Evolutionary conservation across 306 rosid genomes (phyloP).

Genomic region (Medicago arabica): DNA sequence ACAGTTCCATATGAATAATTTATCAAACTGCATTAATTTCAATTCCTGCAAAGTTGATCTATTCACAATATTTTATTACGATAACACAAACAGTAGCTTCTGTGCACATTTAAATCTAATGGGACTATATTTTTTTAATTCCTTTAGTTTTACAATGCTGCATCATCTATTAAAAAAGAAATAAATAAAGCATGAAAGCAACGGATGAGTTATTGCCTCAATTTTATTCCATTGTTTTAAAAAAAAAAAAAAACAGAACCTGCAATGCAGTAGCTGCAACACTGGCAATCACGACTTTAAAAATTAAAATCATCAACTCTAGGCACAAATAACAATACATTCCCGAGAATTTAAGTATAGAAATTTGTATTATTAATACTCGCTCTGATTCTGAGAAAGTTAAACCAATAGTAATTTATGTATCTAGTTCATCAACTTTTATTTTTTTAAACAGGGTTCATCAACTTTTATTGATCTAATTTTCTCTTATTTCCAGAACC

Average conservation of each 20-base stretch:
- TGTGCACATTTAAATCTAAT: neutral
- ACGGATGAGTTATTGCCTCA: neutral
- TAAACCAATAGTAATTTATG: no score
- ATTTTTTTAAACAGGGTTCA: no score
- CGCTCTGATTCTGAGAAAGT: no score
- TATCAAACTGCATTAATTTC: neutral
- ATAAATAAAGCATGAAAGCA: neutral
- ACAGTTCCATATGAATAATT: neutral
- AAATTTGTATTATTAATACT: no score
- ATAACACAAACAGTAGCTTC: neutral
- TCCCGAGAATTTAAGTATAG: neutral
- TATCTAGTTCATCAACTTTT: no score
- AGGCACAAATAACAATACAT: neutral
- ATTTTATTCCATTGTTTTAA: neutral
- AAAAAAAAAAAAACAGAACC: neutral
- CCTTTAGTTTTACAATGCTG: slow-evolving; percentile 3
- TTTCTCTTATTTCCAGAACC: no score
- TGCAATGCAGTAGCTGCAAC: neutral
- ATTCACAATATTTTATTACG: neutral
- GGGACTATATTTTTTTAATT: neutral
- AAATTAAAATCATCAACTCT: neutral
- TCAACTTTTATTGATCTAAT: no score
- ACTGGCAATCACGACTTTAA: neutral
- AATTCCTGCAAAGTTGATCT: slow-evolving; percentile 6
- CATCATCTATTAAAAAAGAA: neutral